These are phyloP conservation scores for Cyberlindnera lachancei DNA, from an alignment of 805 yeast genomes.

Conservation along the genomic window DNA sequence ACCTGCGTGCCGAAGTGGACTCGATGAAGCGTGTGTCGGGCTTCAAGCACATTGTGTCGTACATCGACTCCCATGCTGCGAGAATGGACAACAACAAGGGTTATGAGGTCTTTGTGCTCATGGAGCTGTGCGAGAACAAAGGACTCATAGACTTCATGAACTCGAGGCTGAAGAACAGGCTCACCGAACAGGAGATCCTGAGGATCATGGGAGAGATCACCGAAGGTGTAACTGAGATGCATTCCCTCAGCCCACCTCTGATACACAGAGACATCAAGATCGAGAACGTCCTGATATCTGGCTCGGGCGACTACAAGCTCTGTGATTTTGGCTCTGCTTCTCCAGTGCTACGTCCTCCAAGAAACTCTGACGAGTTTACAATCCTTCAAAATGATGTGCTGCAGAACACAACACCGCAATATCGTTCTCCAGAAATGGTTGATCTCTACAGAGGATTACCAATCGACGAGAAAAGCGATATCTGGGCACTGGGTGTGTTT, in stretches of 20 bases:
- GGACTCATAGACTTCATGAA: constrained; percentile 80
- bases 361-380: constrained; percentile 50
- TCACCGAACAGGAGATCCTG: constrained; percentile 62
- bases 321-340: constrained; percentile 84
- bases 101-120: constrained; percentile 70
- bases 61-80: constrained; percentile 93
- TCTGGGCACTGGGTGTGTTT: constrained; percentile 81
- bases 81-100: constrained; percentile 46
- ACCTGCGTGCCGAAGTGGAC: constrained; percentile 90
- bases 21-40: constrained; percentile 90
- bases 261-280: constrained; percentile 78
- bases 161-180: constrained; percentile 54
- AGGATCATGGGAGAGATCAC: constrained; percentile 63
- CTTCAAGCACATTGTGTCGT: constrained; percentile 72
- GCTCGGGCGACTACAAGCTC: constrained; percentile 51
- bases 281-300: constrained; percentile 67
- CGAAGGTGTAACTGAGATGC: constrained; percentile 73
- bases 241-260: constrained; percentile 61
- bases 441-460: constrained; percentile 63
- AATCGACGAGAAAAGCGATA: constrained; percentile 74
- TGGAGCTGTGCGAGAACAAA: constrained; percentile 73
- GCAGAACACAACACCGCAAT: constrained; percentile 81
- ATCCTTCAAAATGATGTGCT: constrained; percentile 59
- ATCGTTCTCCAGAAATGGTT: constrained; percentile 79
- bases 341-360: constrained; percentile 55